A percentile compares a stretch with the other conserved stretches of the same genome.
Conservation (phyloP, 306 rosid species). For the Lathyrus tuberosus region DNA sequence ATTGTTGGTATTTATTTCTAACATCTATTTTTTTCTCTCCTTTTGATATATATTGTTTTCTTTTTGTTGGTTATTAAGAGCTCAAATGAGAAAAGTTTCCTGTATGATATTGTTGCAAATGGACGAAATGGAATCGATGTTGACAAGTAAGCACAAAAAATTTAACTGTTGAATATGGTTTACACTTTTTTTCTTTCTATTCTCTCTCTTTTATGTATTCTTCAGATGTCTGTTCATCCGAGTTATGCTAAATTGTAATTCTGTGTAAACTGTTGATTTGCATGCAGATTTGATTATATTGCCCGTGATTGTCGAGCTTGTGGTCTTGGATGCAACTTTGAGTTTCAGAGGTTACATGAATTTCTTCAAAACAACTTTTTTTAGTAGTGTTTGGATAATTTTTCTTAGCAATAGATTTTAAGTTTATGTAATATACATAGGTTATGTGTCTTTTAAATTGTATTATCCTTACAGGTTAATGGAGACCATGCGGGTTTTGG, state of each 20-base stretch:
- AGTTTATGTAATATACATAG: conserved; percentile 10
- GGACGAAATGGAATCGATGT: conserved; percentile 98
- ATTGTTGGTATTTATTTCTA: conserved; percentile 5
- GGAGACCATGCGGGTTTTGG: conserved; percentile 91
- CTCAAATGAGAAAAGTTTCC: conserved; percentile 73
- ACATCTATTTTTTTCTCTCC: not conserved
- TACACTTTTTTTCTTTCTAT: not conserved
- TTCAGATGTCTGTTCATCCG: conserved; percentile 14
- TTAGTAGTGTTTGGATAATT: not conserved
- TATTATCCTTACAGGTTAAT: conserved; percentile 60
- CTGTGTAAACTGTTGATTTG: conserved; percentile 40
- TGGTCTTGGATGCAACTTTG: conserved; percentile 90
- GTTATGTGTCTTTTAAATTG: conserved; percentile 32
- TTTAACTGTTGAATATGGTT: conserved; percentile 13
- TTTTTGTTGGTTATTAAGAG: conserved; percentile 50
- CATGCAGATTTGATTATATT: conserved; percentile 93
- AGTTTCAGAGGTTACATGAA: conserved; percentile 67
- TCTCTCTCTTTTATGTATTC: conserved; percentile 7
- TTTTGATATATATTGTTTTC: not conserved
- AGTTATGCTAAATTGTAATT: conserved; percentile 28
- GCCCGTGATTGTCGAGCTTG: conserved; percentile 90
- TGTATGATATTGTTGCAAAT: conserved; percentile 97
- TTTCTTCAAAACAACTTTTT: conserved; percentile 33
- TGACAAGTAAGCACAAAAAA: conserved; percentile 69
- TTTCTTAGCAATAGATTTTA: conserved; percentile 28